Conservation (phyloP, 2,329 filamentous ascomycete genomes). For the Xylariales sp. region DNA sequence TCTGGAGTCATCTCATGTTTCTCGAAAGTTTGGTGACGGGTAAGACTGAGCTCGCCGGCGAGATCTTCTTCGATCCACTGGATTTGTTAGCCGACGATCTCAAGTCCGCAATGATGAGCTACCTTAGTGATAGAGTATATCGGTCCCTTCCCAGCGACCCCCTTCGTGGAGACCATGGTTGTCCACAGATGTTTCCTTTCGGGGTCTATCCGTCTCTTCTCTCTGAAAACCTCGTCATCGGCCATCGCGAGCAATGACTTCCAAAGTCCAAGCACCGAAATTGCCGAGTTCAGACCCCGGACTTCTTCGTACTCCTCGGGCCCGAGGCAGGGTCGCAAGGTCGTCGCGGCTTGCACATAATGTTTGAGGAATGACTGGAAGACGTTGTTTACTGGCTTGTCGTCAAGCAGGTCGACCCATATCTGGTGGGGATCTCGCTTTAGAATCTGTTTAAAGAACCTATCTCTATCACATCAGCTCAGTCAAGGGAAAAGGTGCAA, state of each 20-base stretch:
- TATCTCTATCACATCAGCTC: neutral
- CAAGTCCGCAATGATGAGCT: neutral
- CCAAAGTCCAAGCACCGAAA: neutral
- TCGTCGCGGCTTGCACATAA: neutral
- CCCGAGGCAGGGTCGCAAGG: neutral
- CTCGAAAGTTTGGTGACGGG: neutral
- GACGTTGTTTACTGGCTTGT: neutral
- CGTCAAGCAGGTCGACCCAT: constrained; percentile 3
- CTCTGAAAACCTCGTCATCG: neutral
- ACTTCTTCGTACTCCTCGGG: constrained; percentile 3
- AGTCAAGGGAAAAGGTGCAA: neutral
- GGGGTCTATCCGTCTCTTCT: neutral
- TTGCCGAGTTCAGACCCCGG: neutral
- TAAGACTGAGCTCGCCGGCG: neutral
- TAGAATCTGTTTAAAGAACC: neutral
- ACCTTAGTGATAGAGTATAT: neutral
- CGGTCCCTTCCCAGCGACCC: neutral
- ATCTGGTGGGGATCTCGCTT: neutral
- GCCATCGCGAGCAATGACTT: neutral
- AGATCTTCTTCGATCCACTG: neutral
- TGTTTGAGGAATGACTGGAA: neutral
- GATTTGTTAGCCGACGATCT: neutral
- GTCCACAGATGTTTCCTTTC: neutral
- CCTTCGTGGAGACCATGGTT: neutral
- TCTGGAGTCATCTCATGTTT: neutral